phyloP scores from a whole-genome alignment of 176 grass and related monocot species.

The Triticum urartu region DNA sequence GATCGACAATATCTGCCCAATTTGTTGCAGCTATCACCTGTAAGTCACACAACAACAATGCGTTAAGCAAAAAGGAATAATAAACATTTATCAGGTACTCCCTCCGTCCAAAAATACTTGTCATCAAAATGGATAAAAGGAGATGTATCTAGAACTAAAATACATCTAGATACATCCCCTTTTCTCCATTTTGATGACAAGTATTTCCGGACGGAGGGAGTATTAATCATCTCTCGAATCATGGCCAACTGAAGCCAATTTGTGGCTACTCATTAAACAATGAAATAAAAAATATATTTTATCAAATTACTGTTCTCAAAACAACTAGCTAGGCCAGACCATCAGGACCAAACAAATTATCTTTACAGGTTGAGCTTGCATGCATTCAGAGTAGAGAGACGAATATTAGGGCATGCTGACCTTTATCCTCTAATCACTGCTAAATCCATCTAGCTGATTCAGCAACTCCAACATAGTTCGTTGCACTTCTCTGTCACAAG shows the following conservation, averaged over 20 bases:
- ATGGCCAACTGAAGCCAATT: background rate
- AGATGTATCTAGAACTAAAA: too few relatives aligned
- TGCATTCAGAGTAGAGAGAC: background rate
- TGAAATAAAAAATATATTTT: background rate
- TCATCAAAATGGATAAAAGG: too few relatives aligned
- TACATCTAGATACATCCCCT: too few relatives aligned
- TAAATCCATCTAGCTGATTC: constrained; percentile 82
- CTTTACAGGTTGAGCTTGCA: background rate
- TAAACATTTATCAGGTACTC: background rate
- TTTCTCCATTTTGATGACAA: too few relatives aligned
- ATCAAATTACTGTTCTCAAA: background rate
- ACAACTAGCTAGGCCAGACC: background rate
- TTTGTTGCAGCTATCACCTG: constrained; percentile 88
- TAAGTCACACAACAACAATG: background rate
- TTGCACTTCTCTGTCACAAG: constrained; percentile 77
- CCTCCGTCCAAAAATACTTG: too few relatives aligned
- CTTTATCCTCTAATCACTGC: constrained; percentile 80
- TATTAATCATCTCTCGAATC: background rate
- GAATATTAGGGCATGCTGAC: constrained; percentile 23
- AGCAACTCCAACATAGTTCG: constrained; percentile 78
- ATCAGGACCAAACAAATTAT: background rate
- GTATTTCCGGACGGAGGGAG: too few relatives aligned
- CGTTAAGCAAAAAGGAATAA: background rate
- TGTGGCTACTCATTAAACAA: background rate
- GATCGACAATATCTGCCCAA: constrained; percentile 73